A percentile compares a stretch with the other conserved stretches of the same genome.
These are phyloP conservation scores for Athelia sp. DNA, from an alignment of 1,284 basidiomycete species.

Conservation along the genomic window DNA sequence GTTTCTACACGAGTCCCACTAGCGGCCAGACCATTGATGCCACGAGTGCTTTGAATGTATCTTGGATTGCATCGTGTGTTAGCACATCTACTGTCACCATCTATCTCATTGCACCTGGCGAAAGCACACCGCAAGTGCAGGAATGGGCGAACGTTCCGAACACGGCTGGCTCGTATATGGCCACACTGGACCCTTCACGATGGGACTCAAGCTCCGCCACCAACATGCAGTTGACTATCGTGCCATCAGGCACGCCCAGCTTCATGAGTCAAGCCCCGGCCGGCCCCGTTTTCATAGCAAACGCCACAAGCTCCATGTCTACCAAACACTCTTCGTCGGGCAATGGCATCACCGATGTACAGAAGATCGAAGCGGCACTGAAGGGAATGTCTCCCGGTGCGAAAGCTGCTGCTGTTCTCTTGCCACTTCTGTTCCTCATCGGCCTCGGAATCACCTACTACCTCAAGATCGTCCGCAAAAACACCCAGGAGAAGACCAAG, in stretches of 20 bases:
- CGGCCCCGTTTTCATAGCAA: conserved; percentile 72
- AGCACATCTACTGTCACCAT: conserved; percentile 55
- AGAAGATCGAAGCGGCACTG: conserved; percentile 30
- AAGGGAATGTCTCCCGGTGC: conserved; percentile 44
- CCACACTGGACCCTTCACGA: conserved; percentile 64
- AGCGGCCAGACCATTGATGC: conserved; percentile 48
- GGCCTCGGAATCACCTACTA: conserved; percentile 44
- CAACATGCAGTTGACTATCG: conserved; percentile 63
- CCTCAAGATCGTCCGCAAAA: conserved; percentile 53
- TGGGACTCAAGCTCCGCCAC: conserved; percentile 64
- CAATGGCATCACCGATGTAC: conserved; percentile 30
- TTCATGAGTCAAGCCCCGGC: conserved; percentile 57
- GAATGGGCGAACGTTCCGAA: conserved; percentile 59
- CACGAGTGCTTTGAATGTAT: conserved; percentile 52
- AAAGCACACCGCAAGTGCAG: conserved; percentile 47
- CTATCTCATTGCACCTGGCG: conserved; percentile 61
- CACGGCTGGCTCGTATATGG: conserved; percentile 48
- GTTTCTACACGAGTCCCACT: conserved; percentile 65
- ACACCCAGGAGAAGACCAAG: conserved; percentile 55
- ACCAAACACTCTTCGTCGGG: conserved; percentile 36
- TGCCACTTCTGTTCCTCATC: conserved; percentile 62
- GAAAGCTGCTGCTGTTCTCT: conserved; percentile 71
- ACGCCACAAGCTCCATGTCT: conserved; percentile 44
- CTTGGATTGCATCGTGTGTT: conserved; percentile 69
- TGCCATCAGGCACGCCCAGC: conserved; percentile 45